phyloP scores from a whole-genome alignment of 768 basidiomycete species.

The Mycena albidolilacea region DNA sequence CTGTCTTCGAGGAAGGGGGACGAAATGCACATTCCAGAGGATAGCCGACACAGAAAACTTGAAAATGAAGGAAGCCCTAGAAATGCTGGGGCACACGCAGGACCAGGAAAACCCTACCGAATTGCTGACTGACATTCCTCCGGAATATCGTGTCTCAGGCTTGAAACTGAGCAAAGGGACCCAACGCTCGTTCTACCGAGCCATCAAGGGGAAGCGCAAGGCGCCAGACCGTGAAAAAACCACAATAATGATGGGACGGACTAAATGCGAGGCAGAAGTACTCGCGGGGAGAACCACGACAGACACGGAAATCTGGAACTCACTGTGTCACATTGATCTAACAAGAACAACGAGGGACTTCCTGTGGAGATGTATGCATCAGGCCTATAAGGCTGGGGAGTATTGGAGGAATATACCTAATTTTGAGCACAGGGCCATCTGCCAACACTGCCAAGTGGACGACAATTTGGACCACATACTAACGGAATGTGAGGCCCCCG shows the following conservation, averaged over 20 bases:
- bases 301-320: slow-evolving; percentile 11
- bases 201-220: no score
- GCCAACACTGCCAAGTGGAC: slow-evolving; percentile 20
- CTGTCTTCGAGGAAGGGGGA: no score
- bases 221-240: no score
- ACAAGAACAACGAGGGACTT: slow-evolving; percentile 6
- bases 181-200: neutral
- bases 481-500: slow-evolving; percentile 22
- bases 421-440: neutral
- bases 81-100: no score
- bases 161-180: neutral
- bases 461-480: slow-evolving; percentile 33
- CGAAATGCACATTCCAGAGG: no score
- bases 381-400: no score
- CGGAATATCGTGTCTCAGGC: no score
- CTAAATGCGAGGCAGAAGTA: neutral
- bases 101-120: no score
- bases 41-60: no score
- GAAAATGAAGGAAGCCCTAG: no score
- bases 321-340: slow-evolving; percentile 1
- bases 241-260: neutral
- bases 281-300: neutral
- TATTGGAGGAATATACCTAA: no score
- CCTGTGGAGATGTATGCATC: neutral
- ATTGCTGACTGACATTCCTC: no score